Base-by-base conservation (phyloP, 2,329 filamentous ascomycete genomes). In the Paraphoma chrysanthemicola region DNA sequence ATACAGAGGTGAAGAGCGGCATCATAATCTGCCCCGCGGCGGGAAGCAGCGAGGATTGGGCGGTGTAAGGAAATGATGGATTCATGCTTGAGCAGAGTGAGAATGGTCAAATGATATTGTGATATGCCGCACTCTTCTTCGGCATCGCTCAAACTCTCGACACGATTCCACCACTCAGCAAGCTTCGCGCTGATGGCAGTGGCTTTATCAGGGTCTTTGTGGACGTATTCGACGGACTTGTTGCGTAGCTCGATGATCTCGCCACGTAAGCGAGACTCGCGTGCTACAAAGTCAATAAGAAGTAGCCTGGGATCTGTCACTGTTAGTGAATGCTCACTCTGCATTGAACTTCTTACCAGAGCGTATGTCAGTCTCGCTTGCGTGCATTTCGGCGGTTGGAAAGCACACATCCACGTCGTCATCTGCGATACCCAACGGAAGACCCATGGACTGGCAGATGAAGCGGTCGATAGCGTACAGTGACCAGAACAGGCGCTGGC, bases 321-420 rank as follows among this genome's bases (percentile, higher is more conserved):
- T 36, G 38, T 28, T 17, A 44, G 60, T 18, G 54, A 54, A 30
- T 7, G 23, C 6, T 41, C 43, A 33, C 6, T 7, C 43, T 60
- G 71, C 64, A 33, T 3, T n/a, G 16, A 42, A 16, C 42, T 17
- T 60, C 62, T 11, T 50, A 14, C 8, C 53, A 39, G 12, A 31
- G 14, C 14, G 33, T 14, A 36, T 10, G 33, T 36, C 33, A 10
- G 33, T 10, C 33, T 36, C 48, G 9, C 54, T 49, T 1, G 69
- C 55, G 56, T 86, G 84, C 1, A 68, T 68, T 61, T 86, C 84
- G 2, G 80, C 69, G 0, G 78, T 79, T 0, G 81, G 82, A 53
- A 83, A 83, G 58, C 85, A 87, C 1, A 87, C 85, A 60, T 87
- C 85, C 6, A 86, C 70, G 53, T 87, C 85, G 43, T 86, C 81